A percentile compares a stretch with the other conserved stretches of the same genome.
Conservation (phyloP, 345 rosid species). For the Dovyalis caffra region DNA sequence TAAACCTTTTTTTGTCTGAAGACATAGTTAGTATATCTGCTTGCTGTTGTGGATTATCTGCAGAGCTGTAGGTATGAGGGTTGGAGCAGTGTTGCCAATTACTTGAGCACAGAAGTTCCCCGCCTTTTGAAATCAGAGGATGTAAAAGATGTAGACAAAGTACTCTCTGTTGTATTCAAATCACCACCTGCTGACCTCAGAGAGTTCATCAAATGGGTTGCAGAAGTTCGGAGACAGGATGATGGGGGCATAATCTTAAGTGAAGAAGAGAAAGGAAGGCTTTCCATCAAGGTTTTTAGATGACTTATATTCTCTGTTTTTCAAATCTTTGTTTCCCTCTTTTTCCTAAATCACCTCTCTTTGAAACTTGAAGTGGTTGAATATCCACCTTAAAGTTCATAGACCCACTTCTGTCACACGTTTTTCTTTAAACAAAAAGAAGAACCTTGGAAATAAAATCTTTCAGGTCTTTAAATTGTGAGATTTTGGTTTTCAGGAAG, state of each 20-base stretch:
- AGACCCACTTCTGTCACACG: too few species aligned
- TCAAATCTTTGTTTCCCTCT: too few species aligned
- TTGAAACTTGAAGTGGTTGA: too few species aligned
- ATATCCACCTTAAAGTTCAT: too few species aligned
- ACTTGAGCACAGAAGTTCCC: slow-evolving; percentile 78
- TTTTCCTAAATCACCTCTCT: too few species aligned
- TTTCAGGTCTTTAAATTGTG: neutral
- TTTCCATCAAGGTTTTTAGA: slow-evolving; percentile 57
- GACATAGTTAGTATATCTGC: too few species aligned
- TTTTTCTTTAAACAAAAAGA: too few species aligned
- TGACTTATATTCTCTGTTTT: neutral
- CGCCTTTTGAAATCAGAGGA: slow-evolving; percentile 60
- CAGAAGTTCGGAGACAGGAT: slow-evolving; percentile 70
- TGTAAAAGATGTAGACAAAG: slow-evolving; percentile 46
- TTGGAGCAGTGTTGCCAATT: slow-evolving; percentile 68
- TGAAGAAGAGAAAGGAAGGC: slow-evolving; percentile 69
- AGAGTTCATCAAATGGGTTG: slow-evolving; percentile 84
- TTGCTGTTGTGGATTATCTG: neutral
- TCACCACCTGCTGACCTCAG: slow-evolving; percentile 66
- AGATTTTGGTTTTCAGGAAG: slow-evolving; percentile 33
- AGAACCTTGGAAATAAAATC: too few species aligned
- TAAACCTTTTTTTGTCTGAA: neutral
- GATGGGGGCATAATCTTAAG: slow-evolving; percentile 60
- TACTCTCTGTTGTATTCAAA: slow-evolving; percentile 48
- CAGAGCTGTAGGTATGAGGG: slow-evolving; percentile 83